phyloP scores from a whole-genome alignment of 768 basidiomycete species.

The Naganishia onofrii region DNA sequence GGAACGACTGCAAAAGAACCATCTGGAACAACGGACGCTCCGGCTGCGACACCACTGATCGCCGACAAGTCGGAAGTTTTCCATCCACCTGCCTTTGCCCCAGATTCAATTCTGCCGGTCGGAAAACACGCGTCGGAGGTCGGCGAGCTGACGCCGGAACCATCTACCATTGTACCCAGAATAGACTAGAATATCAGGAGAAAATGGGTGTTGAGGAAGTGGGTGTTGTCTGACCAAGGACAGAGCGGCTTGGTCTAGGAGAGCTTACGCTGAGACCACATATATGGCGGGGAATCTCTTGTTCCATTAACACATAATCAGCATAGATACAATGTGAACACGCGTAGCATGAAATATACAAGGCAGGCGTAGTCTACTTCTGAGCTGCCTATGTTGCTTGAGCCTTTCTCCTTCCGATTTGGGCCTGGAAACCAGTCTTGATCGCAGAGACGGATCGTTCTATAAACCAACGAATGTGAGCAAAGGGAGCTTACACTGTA shows the following conservation, averaged over 20 bases:
- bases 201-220: not conserved
- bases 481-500: not conserved
- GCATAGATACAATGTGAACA: conserved; percentile 17
- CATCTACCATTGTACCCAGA: not conserved
- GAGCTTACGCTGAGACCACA: not conserved
- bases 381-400: conserved; percentile 6
- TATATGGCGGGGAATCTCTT: not conserved
- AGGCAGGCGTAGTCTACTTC: not conserved
- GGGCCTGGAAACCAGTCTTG: conserved; percentile 98
- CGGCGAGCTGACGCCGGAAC: conserved; percentile 17
- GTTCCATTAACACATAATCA: conserved; percentile 6
- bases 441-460: conserved; percentile 88
- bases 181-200: not conserved
- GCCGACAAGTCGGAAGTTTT: not conserved
- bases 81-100: conserved; percentile 5
- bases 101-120: conserved; percentile 17
- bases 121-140: conserved; percentile 21
- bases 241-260: not conserved
- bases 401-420: conserved; percentile 55
- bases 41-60: not conserved
- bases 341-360: conserved; percentile 4
- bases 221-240: not conserved
- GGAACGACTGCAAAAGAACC: conserved; percentile 13
- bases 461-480: conserved; percentile 52
- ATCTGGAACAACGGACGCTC: not conserved